Evolutionary conservation across 192 early-diverging fungal species (phyloP), one percentile per base, ranked within the genome.

Genomic region (Thoreauomyces humboldtii): DNA sequence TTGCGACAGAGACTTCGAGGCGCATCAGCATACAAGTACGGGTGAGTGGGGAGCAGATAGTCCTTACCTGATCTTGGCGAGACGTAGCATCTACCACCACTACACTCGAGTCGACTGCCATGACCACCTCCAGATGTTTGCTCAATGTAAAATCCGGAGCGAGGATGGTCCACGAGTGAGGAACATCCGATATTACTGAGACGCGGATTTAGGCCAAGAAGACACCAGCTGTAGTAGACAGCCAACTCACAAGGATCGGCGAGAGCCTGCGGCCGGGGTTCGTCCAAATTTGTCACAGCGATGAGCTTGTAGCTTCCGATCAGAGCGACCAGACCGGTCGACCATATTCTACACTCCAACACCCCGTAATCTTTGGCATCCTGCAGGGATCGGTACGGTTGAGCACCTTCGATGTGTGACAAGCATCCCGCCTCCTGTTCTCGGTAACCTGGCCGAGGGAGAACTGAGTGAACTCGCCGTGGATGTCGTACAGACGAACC

Each of bases 311-410:
- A 89, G 52, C 90, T 89, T 54, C 86, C 85, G 0, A 92, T 94
- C 73, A 98, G 75, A 4, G 91, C 98, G 3, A 99, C 93, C 29
- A 99, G 69, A 22, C 95, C 98, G n/a, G 81, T 86, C 35, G 86
- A 89, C 90, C 89, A 98, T 63, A 99, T 87, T 37, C 86, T 78
- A 70, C 88, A 91, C 33, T 95, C 95, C 17, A 92, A 71, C 0
- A 99, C 78, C 6, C 87, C 87, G 61, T 71, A 78, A 6, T 94
- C 91, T 37, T 84, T 87, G 15, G 95, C 92, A 34, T 91, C 91
- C 85, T 88, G 61, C 12, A n/a, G n/a, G n/a, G n/a, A n/a, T 9
- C 21, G 7, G n/a, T n/a, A n/a, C n/a, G 11, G 41, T 42, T n/a
- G 11, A 7, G 7, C 47, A 50, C 9, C 9, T 21, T 50, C 47